phyloP scores from a whole-genome alignment of 441 rosid genomes.

The Corymbia calophylla region DNA sequence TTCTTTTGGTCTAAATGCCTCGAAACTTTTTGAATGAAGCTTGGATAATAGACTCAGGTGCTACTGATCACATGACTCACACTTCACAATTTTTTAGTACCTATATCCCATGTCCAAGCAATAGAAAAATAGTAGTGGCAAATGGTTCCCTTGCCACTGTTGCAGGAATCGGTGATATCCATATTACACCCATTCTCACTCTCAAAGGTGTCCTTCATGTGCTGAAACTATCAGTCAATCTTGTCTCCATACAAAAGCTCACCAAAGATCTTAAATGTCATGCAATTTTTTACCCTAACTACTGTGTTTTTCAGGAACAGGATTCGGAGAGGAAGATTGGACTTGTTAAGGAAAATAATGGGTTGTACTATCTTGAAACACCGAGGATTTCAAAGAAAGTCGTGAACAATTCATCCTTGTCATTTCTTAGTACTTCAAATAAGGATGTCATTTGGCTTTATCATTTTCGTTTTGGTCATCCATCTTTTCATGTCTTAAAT shows the following conservation, averaged over 20 bases:
- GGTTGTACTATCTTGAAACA: background rate
- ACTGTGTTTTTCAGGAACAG: background rate
- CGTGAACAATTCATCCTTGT: background rate
- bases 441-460: background rate
- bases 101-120: background rate
- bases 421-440: background rate
- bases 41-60: background rate
- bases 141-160: background rate
- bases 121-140: background rate
- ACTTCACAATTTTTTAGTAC: background rate
- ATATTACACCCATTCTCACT: background rate
- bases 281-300: background rate
- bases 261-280: background rate
- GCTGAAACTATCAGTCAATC: background rate
- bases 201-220: background rate
- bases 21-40: background rate
- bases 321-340: background rate
- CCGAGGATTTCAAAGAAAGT: background rate
- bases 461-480: background rate
- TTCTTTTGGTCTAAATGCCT: background rate
- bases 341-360: background rate
- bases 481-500: background rate
- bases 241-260: background rate
- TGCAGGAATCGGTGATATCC: background rate
- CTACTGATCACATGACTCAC: background rate